Evolutionary conservation across 1,139 yeast species (phyloP).

Genomic region (Taiozyma sp.): DNA sequence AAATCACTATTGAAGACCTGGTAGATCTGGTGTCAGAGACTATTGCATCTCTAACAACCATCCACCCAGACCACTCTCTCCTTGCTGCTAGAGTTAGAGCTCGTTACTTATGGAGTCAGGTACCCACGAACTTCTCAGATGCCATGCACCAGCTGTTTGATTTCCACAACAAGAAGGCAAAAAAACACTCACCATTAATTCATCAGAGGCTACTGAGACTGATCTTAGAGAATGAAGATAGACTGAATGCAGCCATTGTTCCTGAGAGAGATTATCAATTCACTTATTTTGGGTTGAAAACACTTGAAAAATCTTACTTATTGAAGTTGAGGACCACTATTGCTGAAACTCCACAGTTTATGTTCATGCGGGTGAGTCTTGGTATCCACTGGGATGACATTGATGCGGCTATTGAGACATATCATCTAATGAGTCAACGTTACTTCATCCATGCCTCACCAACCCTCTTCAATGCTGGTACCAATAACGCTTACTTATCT

Average conservation of each 20-base stretch:
- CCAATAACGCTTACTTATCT: constrained; percentile 77
- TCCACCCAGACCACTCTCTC: constrained; percentile 93
- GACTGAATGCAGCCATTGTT: constrained; percentile 67
- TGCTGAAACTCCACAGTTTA: constrained; percentile 86
- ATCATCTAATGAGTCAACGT: constrained; percentile 75
- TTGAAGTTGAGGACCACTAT: constrained; percentile 58
- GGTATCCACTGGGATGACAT: constrained; percentile 81
- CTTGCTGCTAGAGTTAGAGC: constrained; percentile 95
- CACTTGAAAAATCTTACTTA: constrained; percentile 78
- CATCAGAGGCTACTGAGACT: constrained; percentile 58
- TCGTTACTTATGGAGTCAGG: constrained; percentile 86
- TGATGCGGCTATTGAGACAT: constrained; percentile 67
- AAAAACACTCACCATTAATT: constrained; percentile 64
- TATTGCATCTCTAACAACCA: constrained; percentile 94
- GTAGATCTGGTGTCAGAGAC: constrained; percentile 94
- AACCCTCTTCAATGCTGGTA: constrained; percentile 84
- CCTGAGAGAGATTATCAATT: constrained; percentile 75
- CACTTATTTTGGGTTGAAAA: constrained; percentile 82
- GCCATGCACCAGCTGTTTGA: constrained; percentile 56
- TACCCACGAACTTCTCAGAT: constrained; percentile 71
- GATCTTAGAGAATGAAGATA: constrained; percentile 56
- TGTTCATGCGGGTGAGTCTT: constrained; percentile 83
- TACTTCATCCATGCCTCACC: constrained; percentile 89
- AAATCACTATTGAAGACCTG: constrained; percentile 79
- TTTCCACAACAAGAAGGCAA: constrained; percentile 62